Evolutionary conservation across 176 grass and related monocot species (phyloP), one percentile per base, ranked within the genome.

Genomic region (bread wheat (Triticum aestivum)): DNA sequence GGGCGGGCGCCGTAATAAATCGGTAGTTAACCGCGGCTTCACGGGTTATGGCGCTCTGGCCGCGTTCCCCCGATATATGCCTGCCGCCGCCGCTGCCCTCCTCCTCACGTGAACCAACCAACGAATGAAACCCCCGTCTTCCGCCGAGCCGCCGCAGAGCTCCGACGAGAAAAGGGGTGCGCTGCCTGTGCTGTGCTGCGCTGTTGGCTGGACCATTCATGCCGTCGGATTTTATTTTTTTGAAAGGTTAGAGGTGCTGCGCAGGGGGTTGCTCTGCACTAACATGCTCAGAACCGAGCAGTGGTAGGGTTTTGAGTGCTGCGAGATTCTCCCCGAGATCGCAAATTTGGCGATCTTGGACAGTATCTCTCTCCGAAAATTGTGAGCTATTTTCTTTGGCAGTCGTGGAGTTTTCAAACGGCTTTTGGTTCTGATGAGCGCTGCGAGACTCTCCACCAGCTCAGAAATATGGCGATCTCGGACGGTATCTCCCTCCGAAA

Each of bases 1-100:
- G 84, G 64, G 88, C 42, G 42, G 9, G 38, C 79, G 23, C 23
- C 23, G 23, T 24, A 24, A 24, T 24, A 24, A 24, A 24, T 39
- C 38, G 12, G 4, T 49, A 49, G 13, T 15, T 13, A 5, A 13
- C 4, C 47, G 47, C 47, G 47, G 47, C 13, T 13, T 15, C 47
- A 47, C 13, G n/a, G 23, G 42, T 49, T 51, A 29, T 44, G 17
- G 73, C 14, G 23, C 24, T 23, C 35, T 4, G 71, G 8, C 15
- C 23, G 70, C 39, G 1, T 13, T 47, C 61, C 66, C 32, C 69
- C 77, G 70, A 85, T 47, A 51, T 69, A 89, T 81, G 37, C 83
- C 78, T 4, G 34, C 37, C 6, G 23, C 23, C 9, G 45, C 45
- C 4, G 38, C 38, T 7, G 38, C 8, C 10, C 10, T 11, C 12